Conservation (phyloP, 2,329 filamentous ascomycete species). For the Scedosporium boydii region DNA sequence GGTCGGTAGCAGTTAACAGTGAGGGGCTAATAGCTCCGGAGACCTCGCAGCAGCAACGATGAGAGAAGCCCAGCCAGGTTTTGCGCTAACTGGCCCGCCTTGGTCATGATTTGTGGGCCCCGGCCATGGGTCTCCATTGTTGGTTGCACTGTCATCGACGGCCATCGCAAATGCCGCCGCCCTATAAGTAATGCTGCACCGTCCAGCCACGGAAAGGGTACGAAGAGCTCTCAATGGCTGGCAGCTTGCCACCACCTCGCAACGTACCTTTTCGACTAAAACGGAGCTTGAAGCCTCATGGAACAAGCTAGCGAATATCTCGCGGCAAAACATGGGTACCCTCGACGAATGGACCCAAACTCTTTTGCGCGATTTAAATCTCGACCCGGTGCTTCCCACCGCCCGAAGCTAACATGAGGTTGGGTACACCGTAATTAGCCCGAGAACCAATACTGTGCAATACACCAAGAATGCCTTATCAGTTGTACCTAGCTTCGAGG, state of each 20-base stretch:
- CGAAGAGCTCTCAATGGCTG: neutral
- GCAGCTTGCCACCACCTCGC: neutral
- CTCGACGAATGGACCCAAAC: neutral
- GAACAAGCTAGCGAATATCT: neutral
- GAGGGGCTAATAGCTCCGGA: neutral
- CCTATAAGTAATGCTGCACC: neutral
- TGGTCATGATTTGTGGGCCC: neutral
- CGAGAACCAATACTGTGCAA: neutral
- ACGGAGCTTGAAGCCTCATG: neutral
- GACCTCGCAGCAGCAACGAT: neutral
- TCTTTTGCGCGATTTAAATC: slow-evolving; percentile 1
- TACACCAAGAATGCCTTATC: neutral
- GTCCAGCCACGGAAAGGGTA: neutral
- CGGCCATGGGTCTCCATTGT: neutral
- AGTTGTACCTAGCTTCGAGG: neutral
- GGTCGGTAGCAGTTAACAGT: neutral
- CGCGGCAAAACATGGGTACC: neutral
- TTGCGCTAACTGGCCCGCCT: neutral
- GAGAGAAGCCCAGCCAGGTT: neutral
- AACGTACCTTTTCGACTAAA: neutral
- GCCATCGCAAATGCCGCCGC: neutral
- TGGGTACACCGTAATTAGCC: neutral
- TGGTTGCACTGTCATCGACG: neutral
- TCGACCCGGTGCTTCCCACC: neutral
- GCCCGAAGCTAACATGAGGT: neutral